Evolutionary conservation across 2,329 filamentous ascomycete genomes (phyloP), one percentile per base, ranked within the genome.

Genomic region (Sporothrix pallida): DNA sequence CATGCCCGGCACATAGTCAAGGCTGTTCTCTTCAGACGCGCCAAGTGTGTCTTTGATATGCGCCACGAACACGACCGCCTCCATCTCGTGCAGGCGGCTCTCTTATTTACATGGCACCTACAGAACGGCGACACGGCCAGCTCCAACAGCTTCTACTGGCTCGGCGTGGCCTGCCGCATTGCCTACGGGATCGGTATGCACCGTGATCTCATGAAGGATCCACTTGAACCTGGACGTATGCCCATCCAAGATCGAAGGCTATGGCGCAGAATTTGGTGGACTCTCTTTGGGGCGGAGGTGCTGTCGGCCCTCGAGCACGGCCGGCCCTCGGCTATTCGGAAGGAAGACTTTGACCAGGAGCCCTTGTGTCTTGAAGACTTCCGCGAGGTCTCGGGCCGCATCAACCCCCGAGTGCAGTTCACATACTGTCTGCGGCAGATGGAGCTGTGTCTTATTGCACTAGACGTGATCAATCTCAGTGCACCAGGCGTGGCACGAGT

Each of bases 271-370:
- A 75, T 83, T 3, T 84, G 82, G 82, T 84, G 83, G 83, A 79
- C 81, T 20, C 76, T 84, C 3, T 81, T 83, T 58, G 82, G 84
- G 74, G 81, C 81, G 50, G 83, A 84, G 71, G 80, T 82, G 3
- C 70, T 83, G 65, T 76, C 82, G 3, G 81, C 82, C 0, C 75
- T 80, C 12, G 78, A 81, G 17, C 85, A 87, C 77, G 87, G 87
- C 52, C 82, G 87, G 68, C 87, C 86, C 20, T 84, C 86, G 76
- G 83, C 85, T 23, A 85, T 88, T 74, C 84, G 86, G 72, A 78
- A 87, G 9, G 85, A 87, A 63, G 86, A 88, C 72, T 86, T 83
- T 13, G 86, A 88, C 77, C 84, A 86, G 1, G 82, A 82, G 15
- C 81, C 81, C 23, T 80, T 87, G 46, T 82, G 81, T 4, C 77